Evolutionary conservation across 768 basidiomycete genomes (phyloP), one percentile per base, ranked within the genome.

Genomic region (Kwoniella pini): DNA sequence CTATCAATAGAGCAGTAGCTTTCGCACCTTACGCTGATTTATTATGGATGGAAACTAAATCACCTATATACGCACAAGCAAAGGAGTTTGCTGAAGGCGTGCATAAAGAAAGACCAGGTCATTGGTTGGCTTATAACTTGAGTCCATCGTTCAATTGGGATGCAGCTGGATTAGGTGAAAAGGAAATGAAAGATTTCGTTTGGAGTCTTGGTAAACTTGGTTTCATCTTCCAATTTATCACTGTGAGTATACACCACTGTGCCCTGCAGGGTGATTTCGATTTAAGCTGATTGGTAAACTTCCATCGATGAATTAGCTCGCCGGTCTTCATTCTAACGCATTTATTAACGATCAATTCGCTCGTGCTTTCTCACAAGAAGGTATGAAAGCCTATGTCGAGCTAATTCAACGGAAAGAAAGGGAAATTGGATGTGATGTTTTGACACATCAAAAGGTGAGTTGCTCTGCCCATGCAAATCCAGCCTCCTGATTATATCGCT

Each of bases 381-480:
- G 95, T 40, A 99, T 99, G 96, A 93, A 97, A 79, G 96, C 96
- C 1, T 99, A 98, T 75, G 94, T 97, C 64, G 91, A 94, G 80
- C 81, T 98, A 59, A 82, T 99, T 54, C 96, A 99, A 79, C 83
- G 90, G 27, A 88, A 85, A 77, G 96, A 99, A 77, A 85, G 92
- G 50, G 93, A 97, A 68, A 84, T 96, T 53, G 92, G 88, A 49
- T 92, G 90, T 63, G 96, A 99, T 74, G 95, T 98, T 24, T 86
- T 98, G 68, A 97, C 93, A 6, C 96, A 99, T 77, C 96, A 99
- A 79, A 94, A 87, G 85, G 90, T 90, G 71, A 36, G 84, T 67
- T 38, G 30, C 24, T 3, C 45, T 26, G 19, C 43, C 50, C 61
- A 54, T 78, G 33, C 40, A 6, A 44, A 43, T 31, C 15, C 13